Conservation (phyloP, 2,329 filamentous ascomycete genomes). For the Colletotrichum tropicicola region DNA sequence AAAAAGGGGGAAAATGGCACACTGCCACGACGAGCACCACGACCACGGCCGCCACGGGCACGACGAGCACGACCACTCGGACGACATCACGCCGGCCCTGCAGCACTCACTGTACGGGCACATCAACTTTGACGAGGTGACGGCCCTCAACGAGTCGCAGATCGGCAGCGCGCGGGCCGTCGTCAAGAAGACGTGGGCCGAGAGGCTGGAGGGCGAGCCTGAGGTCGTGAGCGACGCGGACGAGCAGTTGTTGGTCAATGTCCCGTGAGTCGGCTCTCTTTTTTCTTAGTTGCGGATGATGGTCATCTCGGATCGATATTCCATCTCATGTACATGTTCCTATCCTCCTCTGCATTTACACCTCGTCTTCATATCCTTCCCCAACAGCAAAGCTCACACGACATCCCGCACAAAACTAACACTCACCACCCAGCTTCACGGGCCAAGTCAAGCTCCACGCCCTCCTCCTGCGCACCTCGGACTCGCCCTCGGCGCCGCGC, state of each 20-base stretch:
- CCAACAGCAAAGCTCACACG: not conserved
- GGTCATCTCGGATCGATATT: not conserved
- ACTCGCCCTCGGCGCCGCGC: slow-evolving; percentile 74
- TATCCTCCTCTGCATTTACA: too few species aligned
- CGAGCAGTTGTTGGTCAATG: slow-evolving; percentile 91
- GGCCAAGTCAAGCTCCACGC: slow-evolving; percentile 93
- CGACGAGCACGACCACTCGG: slow-evolving; percentile 83
- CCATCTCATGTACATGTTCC: not conserved
- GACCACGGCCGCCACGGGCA: slow-evolving; percentile 62
- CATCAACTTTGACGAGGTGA: slow-evolving; percentile 87
- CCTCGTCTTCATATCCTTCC: too few species aligned
- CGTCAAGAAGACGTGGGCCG: slow-evolving; percentile 90
- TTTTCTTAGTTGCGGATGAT: not conserved
- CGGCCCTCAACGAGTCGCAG: slow-evolving; percentile 82
- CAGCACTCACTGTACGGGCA: slow-evolving; percentile 92
- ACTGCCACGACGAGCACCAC: slow-evolving; percentile 61
- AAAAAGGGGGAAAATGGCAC: slow-evolving; percentile 50
- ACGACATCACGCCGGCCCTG: slow-evolving; percentile 91
- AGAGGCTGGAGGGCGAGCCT: slow-evolving; percentile 75
- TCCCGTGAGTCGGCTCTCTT: slow-evolving; percentile 71
- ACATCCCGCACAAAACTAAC: not conserved
- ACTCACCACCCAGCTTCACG: slow-evolving; percentile 72
- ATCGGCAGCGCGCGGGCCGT: slow-evolving; percentile 76
- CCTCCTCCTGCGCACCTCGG: slow-evolving; percentile 83
- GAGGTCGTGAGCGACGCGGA: slow-evolving; percentile 88